Percentiles rank a stretch among this genome's conserved stretches.
phyloP scores from a whole-genome alignment of 345 rosid species.

The Hibiscus trionum region DNA sequence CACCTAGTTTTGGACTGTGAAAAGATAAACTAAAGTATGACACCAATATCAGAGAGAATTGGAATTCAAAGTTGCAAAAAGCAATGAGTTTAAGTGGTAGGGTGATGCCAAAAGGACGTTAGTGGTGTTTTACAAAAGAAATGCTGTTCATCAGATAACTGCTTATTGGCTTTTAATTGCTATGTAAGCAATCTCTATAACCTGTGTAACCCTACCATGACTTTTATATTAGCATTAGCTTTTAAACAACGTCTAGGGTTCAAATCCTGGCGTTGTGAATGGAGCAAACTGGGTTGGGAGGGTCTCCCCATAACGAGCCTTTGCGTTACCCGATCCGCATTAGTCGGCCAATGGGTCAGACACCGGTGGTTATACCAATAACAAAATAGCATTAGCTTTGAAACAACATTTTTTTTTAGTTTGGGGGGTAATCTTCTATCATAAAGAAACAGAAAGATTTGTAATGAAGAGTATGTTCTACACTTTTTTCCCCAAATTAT shows the following conservation, averaged over 20 bases:
- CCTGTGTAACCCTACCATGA: background rate
- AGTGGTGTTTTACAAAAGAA: background rate
- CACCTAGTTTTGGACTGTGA: background rate
- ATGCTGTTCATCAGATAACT: background rate
- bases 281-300: too few species aligned
- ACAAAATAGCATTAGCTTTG: background rate
- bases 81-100: background rate
- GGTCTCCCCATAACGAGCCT: too few species aligned
- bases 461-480: background rate
- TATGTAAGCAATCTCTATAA: background rate
- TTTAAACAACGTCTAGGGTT: background rate
- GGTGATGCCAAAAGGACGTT: background rate
- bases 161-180: background rate
- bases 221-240: background rate
- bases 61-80: slow-evolving; percentile 1
- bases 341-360: too few species aligned
- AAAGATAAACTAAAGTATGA: background rate
- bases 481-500: background rate
- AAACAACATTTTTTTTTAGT: background rate
- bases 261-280: too few species aligned
- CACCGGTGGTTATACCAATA: too few species aligned
- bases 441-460: background rate
- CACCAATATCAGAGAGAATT: background rate
- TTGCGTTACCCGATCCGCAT: too few species aligned
- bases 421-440: slow-evolving; percentile 1